Base-by-base conservation (phyloP, 2,329 filamentous ascomycete genomes). In the Trichoderma atrobrunneum region DNA sequence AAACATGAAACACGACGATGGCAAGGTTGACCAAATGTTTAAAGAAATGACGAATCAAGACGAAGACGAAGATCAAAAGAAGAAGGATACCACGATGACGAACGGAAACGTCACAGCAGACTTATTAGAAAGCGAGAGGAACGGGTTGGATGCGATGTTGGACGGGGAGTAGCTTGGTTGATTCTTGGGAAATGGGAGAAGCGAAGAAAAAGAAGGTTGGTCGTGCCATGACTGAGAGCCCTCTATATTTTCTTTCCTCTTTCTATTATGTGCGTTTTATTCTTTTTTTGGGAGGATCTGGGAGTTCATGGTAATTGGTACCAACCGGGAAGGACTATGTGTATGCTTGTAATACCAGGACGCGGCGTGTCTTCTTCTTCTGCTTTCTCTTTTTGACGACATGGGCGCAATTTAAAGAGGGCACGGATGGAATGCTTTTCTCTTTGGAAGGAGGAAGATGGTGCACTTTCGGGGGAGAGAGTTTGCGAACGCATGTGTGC, bases 11-110 rank as follows among this genome's bases (percentile, higher is more conserved):
- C 76, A 79, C 6, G 84, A 85, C 43, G 85, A 86, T 21, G 83
- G 82, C 57, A 86, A 85, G 30, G 85, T 87, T 5, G 85, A 87
- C 71, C 85, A 84, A 74, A 88, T 89, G 85, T 88, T 88, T 76
- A 82, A 85, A 59, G 87, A 88, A 57, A 83, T 89, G 74, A 87
- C 86, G 4, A 87, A 88, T 72, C 83, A 85, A 71, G 85, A 87
- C 18, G 85, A 87, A 28, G 86, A 87, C 5, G 84, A 85, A 16
- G 80, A 81, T 69, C 78, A 71, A 11, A 85, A 84, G 75, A 80
- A 80, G 74, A 81, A 81, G 59, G 79, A 80, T 36, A 66, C 63
- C 7, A 70, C 57, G 2, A 73, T 74, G 34, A 68, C 72, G n/a
- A 79, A 81, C 34, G 78, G 77, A 21, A 76, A 76, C 16, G 80